phyloP scores from a whole-genome alignment of 768 basidiomycete species.

The Trametes maxima region DNA sequence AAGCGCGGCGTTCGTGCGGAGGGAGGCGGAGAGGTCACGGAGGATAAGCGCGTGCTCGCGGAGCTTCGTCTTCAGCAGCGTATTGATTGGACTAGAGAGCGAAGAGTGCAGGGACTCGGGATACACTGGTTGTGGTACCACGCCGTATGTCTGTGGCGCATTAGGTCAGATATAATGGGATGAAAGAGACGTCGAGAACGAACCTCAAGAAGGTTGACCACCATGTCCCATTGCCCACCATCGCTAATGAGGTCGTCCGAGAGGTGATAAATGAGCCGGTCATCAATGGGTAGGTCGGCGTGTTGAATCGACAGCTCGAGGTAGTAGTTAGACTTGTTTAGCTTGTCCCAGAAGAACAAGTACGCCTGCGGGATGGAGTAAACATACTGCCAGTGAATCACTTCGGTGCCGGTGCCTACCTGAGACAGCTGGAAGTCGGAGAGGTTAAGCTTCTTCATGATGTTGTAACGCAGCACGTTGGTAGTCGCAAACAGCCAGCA shows the following conservation, averaged over 20 bases:
- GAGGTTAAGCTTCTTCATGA: conserved; percentile 85
- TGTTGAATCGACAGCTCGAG: conserved; percentile 86
- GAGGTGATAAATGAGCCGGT: conserved; percentile 80
- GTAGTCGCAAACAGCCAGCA: conserved; percentile 98
- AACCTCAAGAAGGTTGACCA: conserved; percentile 63
- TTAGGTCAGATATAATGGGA: neutral
- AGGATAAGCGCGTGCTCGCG: conserved; percentile 89
- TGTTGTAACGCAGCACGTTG: conserved; percentile 78
- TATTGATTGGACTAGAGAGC: conserved; percentile 70
- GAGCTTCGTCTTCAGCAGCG: conserved; percentile 84
- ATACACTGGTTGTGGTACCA: conserved; percentile 81
- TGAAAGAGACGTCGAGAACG: conserved; percentile 11
- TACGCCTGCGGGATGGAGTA: conserved; percentile 56
- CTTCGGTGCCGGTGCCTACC: conserved; percentile 39
- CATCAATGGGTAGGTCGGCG: conserved; percentile 77
- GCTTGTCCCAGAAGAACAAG: conserved; percentile 95
- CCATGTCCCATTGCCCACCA: conserved; percentile 97
- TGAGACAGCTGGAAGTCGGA: conserved; percentile 92
- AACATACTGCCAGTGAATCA: neutral
- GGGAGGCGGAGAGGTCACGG: conserved; percentile 58
- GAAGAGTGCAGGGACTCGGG: conserved; percentile 88
- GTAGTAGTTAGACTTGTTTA: conserved; percentile 92
- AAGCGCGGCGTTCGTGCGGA: conserved; percentile 44
- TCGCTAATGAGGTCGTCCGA: conserved; percentile 80
- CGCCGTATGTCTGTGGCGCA: conserved; percentile 68